Conservation (phyloP, 805 yeast genomes). For the Kodamaea hsintzibuensis region DNA sequence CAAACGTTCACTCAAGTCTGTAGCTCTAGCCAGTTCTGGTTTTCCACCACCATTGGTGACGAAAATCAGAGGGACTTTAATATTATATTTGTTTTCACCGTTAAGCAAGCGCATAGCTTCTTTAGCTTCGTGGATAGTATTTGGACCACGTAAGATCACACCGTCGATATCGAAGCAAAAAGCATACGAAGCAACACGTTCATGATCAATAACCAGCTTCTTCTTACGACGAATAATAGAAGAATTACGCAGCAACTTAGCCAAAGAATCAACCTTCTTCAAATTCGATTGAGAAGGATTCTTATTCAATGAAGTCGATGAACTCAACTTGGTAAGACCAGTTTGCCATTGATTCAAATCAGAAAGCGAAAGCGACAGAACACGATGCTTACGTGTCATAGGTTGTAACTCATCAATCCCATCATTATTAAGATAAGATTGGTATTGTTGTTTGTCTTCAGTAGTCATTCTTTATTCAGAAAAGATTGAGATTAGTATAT, state of each 20-base stretch:
- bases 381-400: constrained; percentile 58
- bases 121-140: constrained; percentile 77
- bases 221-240: constrained; percentile 48
- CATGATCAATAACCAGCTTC: constrained; percentile 62
- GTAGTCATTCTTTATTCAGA: background rate
- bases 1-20: constrained; percentile 64
- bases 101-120: constrained; percentile 71
- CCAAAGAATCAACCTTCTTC: constrained; percentile 45
- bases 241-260: constrained; percentile 47
- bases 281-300: constrained; percentile 32
- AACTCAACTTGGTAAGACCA: constrained; percentile 42
- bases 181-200: constrained; percentile 76
- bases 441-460: constrained; percentile 22
- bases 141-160: constrained; percentile 81
- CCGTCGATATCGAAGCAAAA: constrained; percentile 95
- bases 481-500: background rate
- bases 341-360: constrained; percentile 66
- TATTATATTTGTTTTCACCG: constrained; percentile 75
- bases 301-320: constrained; percentile 37
- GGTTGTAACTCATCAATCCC: constrained; percentile 72
- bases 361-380: constrained; percentile 64
- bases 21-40: constrained; percentile 72
- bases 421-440: constrained; percentile 68
- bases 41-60: constrained; percentile 94
- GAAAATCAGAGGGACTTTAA: constrained; percentile 78